Base-by-base conservation (phyloP, 768 basidiomycete species). In the Collybiopsis luxurians region DNA sequence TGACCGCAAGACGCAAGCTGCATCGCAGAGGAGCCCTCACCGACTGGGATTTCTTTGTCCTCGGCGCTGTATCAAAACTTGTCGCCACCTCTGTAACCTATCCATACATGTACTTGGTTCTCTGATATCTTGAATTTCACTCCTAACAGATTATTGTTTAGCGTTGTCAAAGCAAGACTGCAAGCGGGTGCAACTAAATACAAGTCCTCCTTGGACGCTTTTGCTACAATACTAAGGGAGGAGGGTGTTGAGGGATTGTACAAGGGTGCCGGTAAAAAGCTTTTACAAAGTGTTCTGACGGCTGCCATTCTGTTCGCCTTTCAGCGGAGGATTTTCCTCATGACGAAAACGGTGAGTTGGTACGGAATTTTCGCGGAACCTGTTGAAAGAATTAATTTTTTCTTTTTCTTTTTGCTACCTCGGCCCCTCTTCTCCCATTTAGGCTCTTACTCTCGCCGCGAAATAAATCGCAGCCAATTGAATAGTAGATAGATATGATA, bases 51-150 rank as follows among this genome's bases (percentile, higher is more conserved):
- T 90, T 93, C 71, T 98, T 99, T 78, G 64, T 95, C 59, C 82
- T 98, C n/a, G 96, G 96, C 2, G 97, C 97, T 1, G 67, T 96
- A 39, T 92, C 93, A 11, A 98, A 99, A 70, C 82, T 98, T 7
- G 83, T 73, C 24, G 71, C 74, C 21, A 75, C 74, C 1, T 75
- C 79, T 4, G 64, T 76, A 2, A 90, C 89, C 2, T 92, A 92
- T 69, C 90, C 90, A 2, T 87, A 86, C 67, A 85, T 84, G 88
- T 89, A 60, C 62, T 84, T 63, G 27, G 23, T 26, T 6, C 1
- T 17, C 13, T 46, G 26, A 21, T 17, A 7, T 38, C 24, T 31
- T 27, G 12, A 31, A 43, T 52, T 23, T 36, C 12, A 38, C 13
- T n/a, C 6, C 34, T 50, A n/a, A 26, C 48, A 6, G 54, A 36